These are phyloP conservation scores for Tricholomella constricta DNA, from an alignment of 768 basidiomycete species.

Conservation along the genomic window DNA sequence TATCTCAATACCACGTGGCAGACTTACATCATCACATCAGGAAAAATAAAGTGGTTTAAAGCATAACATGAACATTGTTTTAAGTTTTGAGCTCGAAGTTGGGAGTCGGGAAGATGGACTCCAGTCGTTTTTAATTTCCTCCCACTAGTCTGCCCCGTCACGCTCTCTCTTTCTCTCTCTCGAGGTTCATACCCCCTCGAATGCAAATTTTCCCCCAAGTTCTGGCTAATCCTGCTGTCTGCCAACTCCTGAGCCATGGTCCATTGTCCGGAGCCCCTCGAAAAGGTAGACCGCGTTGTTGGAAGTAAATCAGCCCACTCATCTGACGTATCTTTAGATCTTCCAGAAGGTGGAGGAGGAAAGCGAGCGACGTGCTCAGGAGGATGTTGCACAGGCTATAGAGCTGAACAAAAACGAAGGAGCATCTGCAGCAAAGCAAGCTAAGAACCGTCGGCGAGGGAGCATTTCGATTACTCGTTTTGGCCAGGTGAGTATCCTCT, in stretches of 20 bases:
- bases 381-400: constrained; percentile 1
- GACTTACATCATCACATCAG: constrained; percentile 8
- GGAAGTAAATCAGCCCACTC: not conserved
- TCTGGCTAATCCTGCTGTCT: not conserved
- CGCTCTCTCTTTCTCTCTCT: constrained; percentile 1
- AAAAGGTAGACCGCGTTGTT: constrained; percentile 10
- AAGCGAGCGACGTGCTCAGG: constrained; percentile 17
- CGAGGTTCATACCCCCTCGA: not conserved
- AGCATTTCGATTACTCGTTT: constrained; percentile 63
- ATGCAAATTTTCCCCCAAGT: constrained; percentile 1
- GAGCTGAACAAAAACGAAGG: not conserved
- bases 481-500: constrained; percentile 48
- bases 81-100: not conserved
- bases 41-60: constrained; percentile 6
- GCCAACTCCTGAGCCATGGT: constrained; percentile 10
- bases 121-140: constrained; percentile 4
- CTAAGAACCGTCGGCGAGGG: constrained; percentile 43
- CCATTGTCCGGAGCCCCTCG: constrained; percentile 16
- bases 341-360: constrained; percentile 21
- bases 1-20: constrained; percentile 7
- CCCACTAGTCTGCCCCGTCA: not conserved
- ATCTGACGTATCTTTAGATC: constrained; percentile 4
- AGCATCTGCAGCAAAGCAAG: constrained; percentile 24
- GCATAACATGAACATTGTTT: not conserved
- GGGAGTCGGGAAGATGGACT: constrained; percentile 8